phyloP scores from a whole-genome alignment of 2,329 filamentous ascomycete genomes.

The Xylariaceae sp. region DNA sequence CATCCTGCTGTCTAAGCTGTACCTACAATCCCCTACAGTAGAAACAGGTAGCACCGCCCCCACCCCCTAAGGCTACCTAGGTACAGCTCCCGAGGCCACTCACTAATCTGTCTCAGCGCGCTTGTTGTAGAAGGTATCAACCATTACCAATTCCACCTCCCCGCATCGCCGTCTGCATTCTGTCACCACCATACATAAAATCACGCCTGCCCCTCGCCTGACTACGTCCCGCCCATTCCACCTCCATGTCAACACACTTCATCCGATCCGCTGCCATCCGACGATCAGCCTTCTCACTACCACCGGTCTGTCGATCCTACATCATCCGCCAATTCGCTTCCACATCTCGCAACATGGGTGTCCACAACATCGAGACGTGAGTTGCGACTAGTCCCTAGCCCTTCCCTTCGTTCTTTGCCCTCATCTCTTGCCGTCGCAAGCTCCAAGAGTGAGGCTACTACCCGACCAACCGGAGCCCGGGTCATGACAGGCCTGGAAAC shows the following conservation, averaged over 20 bases:
- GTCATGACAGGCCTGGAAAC: too few species aligned
- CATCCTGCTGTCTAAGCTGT: too few species aligned
- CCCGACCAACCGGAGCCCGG: too few species aligned
- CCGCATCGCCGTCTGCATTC: background rate
- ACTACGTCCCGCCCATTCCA: background rate
- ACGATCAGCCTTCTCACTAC: conserved; percentile 19
- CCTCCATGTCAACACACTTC: conserved; percentile 21
- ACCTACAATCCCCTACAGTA: too few species aligned
- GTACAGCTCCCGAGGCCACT: too few species aligned
- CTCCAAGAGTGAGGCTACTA: too few species aligned
- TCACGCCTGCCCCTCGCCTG: conserved; percentile 18
- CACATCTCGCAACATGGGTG: conserved; percentile 41
- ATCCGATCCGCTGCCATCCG: conserved; percentile 14
- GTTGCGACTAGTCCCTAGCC: conserved; percentile 19
- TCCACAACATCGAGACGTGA: conserved; percentile 40
- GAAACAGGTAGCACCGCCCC: too few species aligned
- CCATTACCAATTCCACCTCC: conserved; percentile 5
- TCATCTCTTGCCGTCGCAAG: background rate
- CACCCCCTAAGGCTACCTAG: too few species aligned
- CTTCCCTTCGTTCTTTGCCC: conserved; percentile 1
- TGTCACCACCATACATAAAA: conserved; percentile 12
- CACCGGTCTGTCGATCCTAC: conserved; percentile 16
- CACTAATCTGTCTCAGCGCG: background rate
- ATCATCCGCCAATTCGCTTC: conserved; percentile 36
- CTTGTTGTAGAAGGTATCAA: background rate